Conservation (phyloP, 2,329 filamentous ascomycete genomes). For the Talaromyces sp. region DNA sequence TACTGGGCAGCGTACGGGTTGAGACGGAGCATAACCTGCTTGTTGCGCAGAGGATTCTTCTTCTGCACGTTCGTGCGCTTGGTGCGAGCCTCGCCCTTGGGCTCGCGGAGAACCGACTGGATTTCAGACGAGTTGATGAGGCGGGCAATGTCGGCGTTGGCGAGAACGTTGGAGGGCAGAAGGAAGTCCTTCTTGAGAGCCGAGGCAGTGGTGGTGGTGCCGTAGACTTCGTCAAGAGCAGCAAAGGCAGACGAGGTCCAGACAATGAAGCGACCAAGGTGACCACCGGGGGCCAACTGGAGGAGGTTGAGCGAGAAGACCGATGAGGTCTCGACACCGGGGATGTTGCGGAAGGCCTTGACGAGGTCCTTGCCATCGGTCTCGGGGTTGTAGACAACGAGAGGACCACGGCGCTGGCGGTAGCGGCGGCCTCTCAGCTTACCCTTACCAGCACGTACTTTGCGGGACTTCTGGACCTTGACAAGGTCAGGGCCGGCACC, state of each 20-base stretch:
- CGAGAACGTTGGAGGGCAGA: conserved; percentile 84
- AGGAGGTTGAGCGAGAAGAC: conserved; percentile 96
- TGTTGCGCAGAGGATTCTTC: conserved; percentile 99
- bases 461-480: conserved; percentile 95
- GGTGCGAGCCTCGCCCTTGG: conserved; percentile 82
- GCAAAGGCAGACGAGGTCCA: conserved; percentile 98
- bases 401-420: conserved; percentile 94
- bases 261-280: conserved; percentile 98
- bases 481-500: conserved; percentile 86
- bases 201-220: conserved; percentile 80
- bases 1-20: conserved; percentile 96
- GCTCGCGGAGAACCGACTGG: conserved; percentile 88
- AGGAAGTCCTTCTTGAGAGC: conserved; percentile 99
- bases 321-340: conserved; percentile 93
- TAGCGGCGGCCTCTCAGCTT: conserved; percentile 95
- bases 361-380: conserved; percentile 92
- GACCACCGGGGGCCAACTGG: conserved; percentile 96
- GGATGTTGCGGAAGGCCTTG: conserved; percentile 96
- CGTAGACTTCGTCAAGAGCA: conserved; percentile 95
- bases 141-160: conserved; percentile 91
- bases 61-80: conserved; percentile 93
- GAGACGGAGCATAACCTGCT: conserved; percentile 95
- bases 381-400: conserved; percentile 95
- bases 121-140: conserved; percentile 99
- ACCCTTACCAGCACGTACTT: conserved; percentile 97